Percentiles rank a stretch among this genome's conserved stretches.
These are phyloP conservation scores for Ogataea pilisensis DNA, from an alignment of 805 yeast species.

Conservation along the genomic window DNA sequence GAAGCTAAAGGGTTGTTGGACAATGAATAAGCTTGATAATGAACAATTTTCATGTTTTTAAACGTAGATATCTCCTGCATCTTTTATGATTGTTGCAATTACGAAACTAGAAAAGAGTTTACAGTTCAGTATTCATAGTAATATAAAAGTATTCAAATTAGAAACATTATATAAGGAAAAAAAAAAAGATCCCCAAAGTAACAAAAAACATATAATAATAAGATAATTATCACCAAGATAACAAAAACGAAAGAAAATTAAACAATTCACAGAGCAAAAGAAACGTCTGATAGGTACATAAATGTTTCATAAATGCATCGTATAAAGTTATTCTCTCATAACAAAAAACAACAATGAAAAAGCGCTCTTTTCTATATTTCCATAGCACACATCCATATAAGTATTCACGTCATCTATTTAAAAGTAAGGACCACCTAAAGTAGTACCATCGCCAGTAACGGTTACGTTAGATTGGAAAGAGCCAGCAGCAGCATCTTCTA, in stretches of 20 bases:
- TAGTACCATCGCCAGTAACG: slow-evolving; percentile 65
- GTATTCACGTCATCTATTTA: no score
- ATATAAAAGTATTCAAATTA: no score
- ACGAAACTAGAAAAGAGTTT: no score
- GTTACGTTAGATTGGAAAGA: slow-evolving; percentile 37
- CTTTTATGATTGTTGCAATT: no score
- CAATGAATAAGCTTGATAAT: slow-evolving; percentile 3
- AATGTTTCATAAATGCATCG: no score
- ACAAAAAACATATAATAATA: not conserved
- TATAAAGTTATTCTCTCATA: no score
- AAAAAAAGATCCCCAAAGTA: not conserved
- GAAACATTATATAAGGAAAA: not conserved
- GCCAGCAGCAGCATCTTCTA: slow-evolving; percentile 51
- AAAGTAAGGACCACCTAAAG: slow-evolving; percentile 71
- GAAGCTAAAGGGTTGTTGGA: slow-evolving; percentile 41
- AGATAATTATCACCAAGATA: not conserved
- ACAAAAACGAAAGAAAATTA: no score
- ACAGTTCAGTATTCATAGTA: no score
- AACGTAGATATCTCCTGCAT: no score
- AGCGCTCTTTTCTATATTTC: not conserved
- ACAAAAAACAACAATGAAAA: not conserved
- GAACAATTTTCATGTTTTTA: not conserved
- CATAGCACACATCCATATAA: no score
- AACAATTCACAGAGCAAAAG: no score
- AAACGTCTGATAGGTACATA: no score